Evolutionary conservation across 2,329 filamentous ascomycete species (phyloP), one percentile per base, ranked within the genome.

Genomic region (Aspergillus flavus): DNA sequence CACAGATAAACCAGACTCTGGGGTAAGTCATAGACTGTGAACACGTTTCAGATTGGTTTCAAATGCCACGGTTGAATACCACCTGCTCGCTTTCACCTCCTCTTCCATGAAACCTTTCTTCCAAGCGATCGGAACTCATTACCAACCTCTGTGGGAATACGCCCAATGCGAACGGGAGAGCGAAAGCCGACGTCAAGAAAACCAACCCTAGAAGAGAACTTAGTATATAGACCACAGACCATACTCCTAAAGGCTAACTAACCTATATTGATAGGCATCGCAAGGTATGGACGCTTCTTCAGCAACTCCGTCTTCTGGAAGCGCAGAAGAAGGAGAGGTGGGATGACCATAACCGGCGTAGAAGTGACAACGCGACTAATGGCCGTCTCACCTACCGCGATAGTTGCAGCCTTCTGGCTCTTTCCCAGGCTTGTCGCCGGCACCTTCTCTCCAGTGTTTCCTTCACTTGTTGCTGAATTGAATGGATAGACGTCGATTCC

Each of bases 321-420:
- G 32, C 50, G 50, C 30, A 54, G 26, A 21, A 54, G 50, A 36
- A 54, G 28, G 9, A 54, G 28, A 21, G 50, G 50, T 3, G 50
- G 50, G 19, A 53, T 53, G 3, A 53, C 50, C 50, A 53, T 53
- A 19, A 54, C 50, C 14, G 50, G 50, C 28, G 50, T 54, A 7
- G 50, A 54, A 21, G 50, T 54, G 19, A 54, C 50, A 54, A 54
- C 50, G 14, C 50, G 50, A n/a, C 50, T 54, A 54, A 54, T 54
- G 30, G 50, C 50, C 9, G 28, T 54, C 50, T 54, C 50, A 1
- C 50, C 30, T 5, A 34, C 50, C 19, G 50, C 50, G 32, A 54
- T 54, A 21, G 50, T 54, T 34, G 50, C 50, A 21, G 50, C 50
- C 28, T 54, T 54, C 50, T 54, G 26, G 26, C 50, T 54, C 30